These are phyloP conservation scores for Pichia pseudocactophila DNA, from an alignment of 805 yeast species.

Conservation along the genomic window DNA sequence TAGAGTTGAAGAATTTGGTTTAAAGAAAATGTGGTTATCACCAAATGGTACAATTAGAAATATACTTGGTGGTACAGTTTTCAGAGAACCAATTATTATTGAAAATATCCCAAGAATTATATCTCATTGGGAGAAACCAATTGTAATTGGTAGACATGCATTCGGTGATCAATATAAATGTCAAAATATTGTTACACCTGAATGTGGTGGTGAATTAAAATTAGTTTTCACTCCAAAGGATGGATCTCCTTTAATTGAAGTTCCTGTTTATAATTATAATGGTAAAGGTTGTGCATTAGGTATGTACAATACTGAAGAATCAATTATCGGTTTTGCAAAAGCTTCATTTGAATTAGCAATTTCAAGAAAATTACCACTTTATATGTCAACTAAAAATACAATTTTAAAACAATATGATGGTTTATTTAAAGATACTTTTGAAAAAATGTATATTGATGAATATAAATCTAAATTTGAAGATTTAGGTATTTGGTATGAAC, in stretches of 20 bases:
- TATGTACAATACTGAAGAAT: constrained; percentile 94
- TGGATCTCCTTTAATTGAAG: constrained; percentile 46
- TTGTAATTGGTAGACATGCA: constrained; percentile 95
- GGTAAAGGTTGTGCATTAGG: constrained; percentile 78
- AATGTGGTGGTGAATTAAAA: constrained; percentile 69
- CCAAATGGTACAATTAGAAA: constrained; percentile 97
- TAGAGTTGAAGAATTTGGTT: constrained; percentile 79
- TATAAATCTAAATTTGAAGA: constrained; percentile 68
- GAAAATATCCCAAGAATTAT: constrained; percentile 78
- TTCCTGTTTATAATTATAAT: constrained; percentile 59
- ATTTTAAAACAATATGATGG: constrained; percentile 93
- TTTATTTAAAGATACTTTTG: constrained; percentile 88
- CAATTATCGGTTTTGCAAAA: constrained; percentile 86
- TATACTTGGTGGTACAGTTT: constrained; percentile 91
- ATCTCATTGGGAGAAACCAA: constrained; percentile 91
- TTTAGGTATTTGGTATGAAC: constrained; percentile 91
- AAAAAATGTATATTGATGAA: constrained; percentile 60
- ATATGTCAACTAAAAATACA: constrained; percentile 88
- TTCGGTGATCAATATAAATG: constrained; percentile 96
- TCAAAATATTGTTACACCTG: constrained; percentile 70
- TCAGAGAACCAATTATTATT: constrained; percentile 93
- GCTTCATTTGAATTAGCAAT: constrained; percentile 86
- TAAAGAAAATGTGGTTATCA: constrained; percentile 95
- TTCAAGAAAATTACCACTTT: constrained; percentile 67
- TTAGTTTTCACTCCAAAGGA: constrained; percentile 65